These are phyloP conservation scores for Clarireedia homoeocarpa DNA, from an alignment of 2,329 filamentous ascomycete species.

Conservation along the genomic window DNA sequence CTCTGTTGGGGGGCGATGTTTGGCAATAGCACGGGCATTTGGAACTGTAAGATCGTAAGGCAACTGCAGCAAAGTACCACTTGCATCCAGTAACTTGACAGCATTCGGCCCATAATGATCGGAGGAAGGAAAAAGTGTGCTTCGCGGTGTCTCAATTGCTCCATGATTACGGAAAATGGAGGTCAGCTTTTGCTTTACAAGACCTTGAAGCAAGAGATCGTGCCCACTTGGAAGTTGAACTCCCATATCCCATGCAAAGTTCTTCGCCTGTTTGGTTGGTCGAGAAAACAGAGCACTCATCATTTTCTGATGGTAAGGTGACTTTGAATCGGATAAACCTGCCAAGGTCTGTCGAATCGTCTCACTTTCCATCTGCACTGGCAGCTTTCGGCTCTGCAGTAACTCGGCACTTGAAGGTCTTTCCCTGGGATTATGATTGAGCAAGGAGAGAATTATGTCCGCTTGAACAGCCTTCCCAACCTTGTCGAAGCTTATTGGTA, in stretches of 20 bases:
- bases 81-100: slow-evolving; percentile 72
- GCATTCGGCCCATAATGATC: slow-evolving; percentile 67
- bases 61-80: slow-evolving; percentile 85
- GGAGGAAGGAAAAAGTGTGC: slow-evolving; percentile 73
- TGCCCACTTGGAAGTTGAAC: slow-evolving; percentile 43
- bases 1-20: slow-evolving; percentile 57
- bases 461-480: slow-evolving; percentile 63
- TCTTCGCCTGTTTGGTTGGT: slow-evolving; percentile 69
- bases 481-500: slow-evolving; percentile 67
- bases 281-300: slow-evolving; percentile 71
- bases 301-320: slow-evolving; percentile 84
- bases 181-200: slow-evolving; percentile 67
- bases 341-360: slow-evolving; percentile 77
- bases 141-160: slow-evolving; percentile 71
- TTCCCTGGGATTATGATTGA: slow-evolving; percentile 75
- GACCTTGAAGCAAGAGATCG: slow-evolving; percentile 61
- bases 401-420: slow-evolving; percentile 78
- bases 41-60: slow-evolving; percentile 89
- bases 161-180: slow-evolving; percentile 84
- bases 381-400: slow-evolving; percentile 76
- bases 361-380: slow-evolving; percentile 87
- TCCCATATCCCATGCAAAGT: slow-evolving; percentile 70
- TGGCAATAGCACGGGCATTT: slow-evolving; percentile 76
- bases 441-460: slow-evolving; percentile 69
- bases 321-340: slow-evolving; percentile 71